Percentiles rank a stretch among this genome's conserved stretches.
These are phyloP conservation scores for Pseudopithomyces maydicus DNA, from an alignment of 2,329 filamentous ascomycete genomes.

Conservation along the genomic window DNA sequence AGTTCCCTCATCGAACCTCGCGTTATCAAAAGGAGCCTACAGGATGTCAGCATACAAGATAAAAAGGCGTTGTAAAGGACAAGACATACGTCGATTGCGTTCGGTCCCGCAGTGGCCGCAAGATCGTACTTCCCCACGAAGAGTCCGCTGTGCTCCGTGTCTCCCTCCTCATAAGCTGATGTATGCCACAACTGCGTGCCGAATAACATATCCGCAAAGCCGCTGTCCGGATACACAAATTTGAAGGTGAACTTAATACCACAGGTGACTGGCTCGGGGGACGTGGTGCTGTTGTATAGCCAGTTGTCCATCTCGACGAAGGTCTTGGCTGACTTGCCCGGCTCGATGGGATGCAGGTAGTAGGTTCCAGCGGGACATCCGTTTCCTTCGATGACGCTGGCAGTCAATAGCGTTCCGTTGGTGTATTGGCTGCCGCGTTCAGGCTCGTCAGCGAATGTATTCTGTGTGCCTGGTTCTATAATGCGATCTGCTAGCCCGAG, in stretches of 20 bases:
- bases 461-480: too few relatives aligned
- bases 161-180: neutral
- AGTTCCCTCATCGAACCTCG: neutral
- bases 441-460: too few relatives aligned
- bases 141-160: neutral
- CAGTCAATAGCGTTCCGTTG: slow-evolving; percentile 2
- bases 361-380: slow-evolving; percentile 7
- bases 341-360: slow-evolving; percentile 1
- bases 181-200: neutral
- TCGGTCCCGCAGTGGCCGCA: neutral
- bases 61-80: neutral
- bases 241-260: slow-evolving; percentile 2
- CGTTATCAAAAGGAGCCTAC: neutral
- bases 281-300: slow-evolving; percentile 5
- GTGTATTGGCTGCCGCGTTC: too few relatives aligned
- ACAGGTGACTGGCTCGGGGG: neutral
- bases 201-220: neutral
- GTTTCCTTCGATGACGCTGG: slow-evolving; percentile 6
- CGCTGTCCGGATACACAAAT: slow-evolving; percentile 3
- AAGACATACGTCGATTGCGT: neutral
- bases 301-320: slow-evolving; percentile 5
- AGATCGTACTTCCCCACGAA: neutral
- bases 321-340: slow-evolving; percentile 4
- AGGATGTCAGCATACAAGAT: neutral
- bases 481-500: too few relatives aligned